Base-by-base conservation (phyloP, 2,329 filamentous ascomycete species). In the Sclerotinia trifoliorum region DNA sequence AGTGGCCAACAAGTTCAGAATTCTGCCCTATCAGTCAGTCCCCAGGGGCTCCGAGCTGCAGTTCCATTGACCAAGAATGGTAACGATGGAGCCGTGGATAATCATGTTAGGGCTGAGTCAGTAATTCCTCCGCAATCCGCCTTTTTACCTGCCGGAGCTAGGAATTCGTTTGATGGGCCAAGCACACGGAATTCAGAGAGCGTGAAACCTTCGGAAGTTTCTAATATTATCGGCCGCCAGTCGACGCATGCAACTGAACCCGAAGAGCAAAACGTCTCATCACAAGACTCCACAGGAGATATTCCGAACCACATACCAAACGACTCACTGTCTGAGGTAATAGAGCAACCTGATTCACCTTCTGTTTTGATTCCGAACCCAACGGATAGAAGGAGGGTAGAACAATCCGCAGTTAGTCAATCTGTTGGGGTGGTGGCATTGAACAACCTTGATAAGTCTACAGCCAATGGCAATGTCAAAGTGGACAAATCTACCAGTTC, bases 211-310 rank as follows among this genome's bases (percentile, higher is more conserved):
- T 10, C 19, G 5, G 5, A 42, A 51, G 10, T 5, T 13, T 13
- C 6, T 3, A 11, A 26, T 42, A 24, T 26, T 10, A 17, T n/a
- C 11, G 48, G 8, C 15, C 8, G 3, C n/a, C 60, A 49, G n/a
- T 63, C 32, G 11, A 35, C 5, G n/a, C 46, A 11, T 11, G 1
- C 2, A 21, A 63, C 26, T 24, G n/a, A 51, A 42, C 1, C 46
- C 46, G 21, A 5, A 8, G 32, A 51, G 46, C 29, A 26, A 21
- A 13, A 42, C 5, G 3, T 6, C 32, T 24, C 11, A 26, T 51
- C 60, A 21, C 46, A 63, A 10, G 46, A 52, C 15, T 63, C 46
- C 15, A 51, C 46, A 15, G 60, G n/a, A 63, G 60, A 63, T 10
- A 51, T 51, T 7, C 46, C 46, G n/a, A 26, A 51, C 11, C 58